Evolutionary conservation across 768 basidiomycete genomes (phyloP).

Genomic region (Peribolospora kevripleyi): DNA sequence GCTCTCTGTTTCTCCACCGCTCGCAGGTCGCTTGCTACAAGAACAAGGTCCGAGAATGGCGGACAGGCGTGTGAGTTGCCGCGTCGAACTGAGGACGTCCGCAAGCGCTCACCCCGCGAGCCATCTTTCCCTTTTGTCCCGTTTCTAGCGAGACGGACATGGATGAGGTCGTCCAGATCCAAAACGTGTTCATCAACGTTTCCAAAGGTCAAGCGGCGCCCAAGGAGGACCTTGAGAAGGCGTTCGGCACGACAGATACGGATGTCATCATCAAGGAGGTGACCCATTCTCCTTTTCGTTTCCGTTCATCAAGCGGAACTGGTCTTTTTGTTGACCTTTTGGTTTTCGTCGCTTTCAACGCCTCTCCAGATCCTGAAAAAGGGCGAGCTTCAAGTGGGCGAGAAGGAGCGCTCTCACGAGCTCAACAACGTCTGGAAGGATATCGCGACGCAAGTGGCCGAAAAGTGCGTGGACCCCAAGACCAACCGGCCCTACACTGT

Average conservation of each 20-base stretch:
- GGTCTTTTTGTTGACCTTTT: not conserved
- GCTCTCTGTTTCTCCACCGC: not conserved
- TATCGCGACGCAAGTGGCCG: conserved; percentile 79
- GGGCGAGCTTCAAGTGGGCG: conserved; percentile 88
- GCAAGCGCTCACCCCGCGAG: not conserved
- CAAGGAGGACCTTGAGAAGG: conserved; percentile 67
- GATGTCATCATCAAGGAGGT: conserved; percentile 62
- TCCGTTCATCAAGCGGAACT: no score
- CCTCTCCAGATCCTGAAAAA: conserved; percentile 57
- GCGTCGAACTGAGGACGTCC: not conserved
- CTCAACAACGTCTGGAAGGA: conserved; percentile 56
- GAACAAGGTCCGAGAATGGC: conserved; percentile 95
- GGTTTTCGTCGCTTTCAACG: not conserved
- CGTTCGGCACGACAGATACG: conserved; percentile 54
- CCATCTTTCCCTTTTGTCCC: not conserved
- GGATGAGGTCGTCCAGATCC: conserved; percentile 89
- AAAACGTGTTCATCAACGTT: conserved; percentile 84
- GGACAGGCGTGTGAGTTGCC: conserved; percentile 54
- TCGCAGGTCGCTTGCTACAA: conserved; percentile 86
- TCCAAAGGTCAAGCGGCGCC: conserved; percentile 88
- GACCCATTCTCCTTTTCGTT: not conserved
- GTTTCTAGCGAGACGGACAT: conserved; percentile 54
- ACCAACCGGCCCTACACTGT: conserved; percentile 78
- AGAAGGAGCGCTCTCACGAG: conserved; percentile 87
- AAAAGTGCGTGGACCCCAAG: conserved; percentile 81